Evolutionary conservation across 225 moss, liverwort and hornwort genomes (phyloP).

Genomic region (Neckera pumila): DNA sequence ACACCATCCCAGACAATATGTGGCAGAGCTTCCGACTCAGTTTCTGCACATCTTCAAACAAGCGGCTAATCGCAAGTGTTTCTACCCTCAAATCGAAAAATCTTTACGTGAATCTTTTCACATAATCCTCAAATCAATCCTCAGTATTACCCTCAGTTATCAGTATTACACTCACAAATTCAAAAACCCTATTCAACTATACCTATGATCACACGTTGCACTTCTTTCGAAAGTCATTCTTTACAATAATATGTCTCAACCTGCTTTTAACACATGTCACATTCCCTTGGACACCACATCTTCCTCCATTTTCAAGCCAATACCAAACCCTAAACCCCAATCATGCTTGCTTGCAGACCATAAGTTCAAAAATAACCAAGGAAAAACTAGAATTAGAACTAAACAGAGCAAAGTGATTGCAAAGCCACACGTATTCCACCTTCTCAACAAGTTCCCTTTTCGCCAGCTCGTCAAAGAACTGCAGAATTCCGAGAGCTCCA

Average conservation of each 20-base stretch:
- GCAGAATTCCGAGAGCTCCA: slow-evolving; percentile 39
- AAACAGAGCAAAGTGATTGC: background rate
- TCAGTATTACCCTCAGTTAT: background rate
- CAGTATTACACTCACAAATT: background rate
- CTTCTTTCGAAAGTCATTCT: background rate
- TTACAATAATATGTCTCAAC: background rate
- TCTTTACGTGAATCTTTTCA: background rate
- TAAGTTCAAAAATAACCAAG: background rate
- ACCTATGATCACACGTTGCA: background rate
- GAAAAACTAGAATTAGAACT: background rate
- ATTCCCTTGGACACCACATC: background rate
- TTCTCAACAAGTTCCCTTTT: slow-evolving; percentile 54
- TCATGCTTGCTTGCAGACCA: background rate
- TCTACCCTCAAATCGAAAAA: background rate
- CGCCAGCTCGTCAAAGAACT: slow-evolving; percentile 65
- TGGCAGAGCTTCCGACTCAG: slow-evolving; percentile 81
- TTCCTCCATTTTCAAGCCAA: background rate
- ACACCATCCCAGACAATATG: slow-evolving; percentile 59
- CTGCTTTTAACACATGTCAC: background rate
- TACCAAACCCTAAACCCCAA: background rate
- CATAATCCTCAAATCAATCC: background rate
- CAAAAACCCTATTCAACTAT: background rate
- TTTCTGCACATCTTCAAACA: slow-evolving; percentile 33
- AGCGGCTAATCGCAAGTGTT: background rate
- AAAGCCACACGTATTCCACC: slow-evolving; percentile 1